A percentile compares a stretch with the other conserved stretches of the same genome.
Conservation (phyloP, 805 yeast genomes). For the Lachancea sp. region DNA sequence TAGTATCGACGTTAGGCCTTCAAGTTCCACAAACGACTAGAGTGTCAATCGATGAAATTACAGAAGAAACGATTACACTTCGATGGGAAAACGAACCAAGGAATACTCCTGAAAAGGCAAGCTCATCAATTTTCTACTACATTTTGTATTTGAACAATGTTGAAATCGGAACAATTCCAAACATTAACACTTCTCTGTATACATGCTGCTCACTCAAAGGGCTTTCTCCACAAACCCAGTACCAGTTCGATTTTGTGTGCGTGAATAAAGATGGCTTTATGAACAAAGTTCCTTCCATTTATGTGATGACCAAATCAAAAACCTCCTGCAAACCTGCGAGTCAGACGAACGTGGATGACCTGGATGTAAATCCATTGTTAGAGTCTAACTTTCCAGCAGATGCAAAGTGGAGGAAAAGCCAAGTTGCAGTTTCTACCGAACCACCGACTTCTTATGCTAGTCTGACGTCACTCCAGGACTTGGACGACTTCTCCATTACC, state of each 20-base stretch:
- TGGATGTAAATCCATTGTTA: not conserved
- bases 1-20: slow-evolving; percentile 26
- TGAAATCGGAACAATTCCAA: slow-evolving; percentile 29
- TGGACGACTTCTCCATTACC: slow-evolving; percentile 28
- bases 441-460: slow-evolving; percentile 22
- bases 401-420: slow-evolving; percentile 13
- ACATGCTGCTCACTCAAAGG: slow-evolving; percentile 31
- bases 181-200: slow-evolving; percentile 25
- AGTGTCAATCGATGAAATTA: slow-evolving; percentile 31
- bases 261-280: slow-evolving; percentile 31
- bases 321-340: slow-evolving; percentile 1
- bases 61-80: slow-evolving; percentile 24
- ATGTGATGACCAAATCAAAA: slow-evolving; percentile 22
- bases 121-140: slow-evolving; percentile 25
- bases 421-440: slow-evolving; percentile 5
- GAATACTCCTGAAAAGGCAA: slow-evolving; percentile 7
- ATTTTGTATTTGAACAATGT: slow-evolving; percentile 27
- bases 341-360: slow-evolving; percentile 19
- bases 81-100: slow-evolving; percentile 34
- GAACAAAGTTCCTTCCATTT: slow-evolving; percentile 29
- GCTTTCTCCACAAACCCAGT: slow-evolving; percentile 22
- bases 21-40: slow-evolving; percentile 31
- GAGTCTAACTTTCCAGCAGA: slow-evolving; percentile 11
- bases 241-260: slow-evolving; percentile 31
- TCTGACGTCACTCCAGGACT: slow-evolving; percentile 25